Conservation (phyloP, 495 filamentous ascomycete genomes). For the Penicillium manginii region DNA sequence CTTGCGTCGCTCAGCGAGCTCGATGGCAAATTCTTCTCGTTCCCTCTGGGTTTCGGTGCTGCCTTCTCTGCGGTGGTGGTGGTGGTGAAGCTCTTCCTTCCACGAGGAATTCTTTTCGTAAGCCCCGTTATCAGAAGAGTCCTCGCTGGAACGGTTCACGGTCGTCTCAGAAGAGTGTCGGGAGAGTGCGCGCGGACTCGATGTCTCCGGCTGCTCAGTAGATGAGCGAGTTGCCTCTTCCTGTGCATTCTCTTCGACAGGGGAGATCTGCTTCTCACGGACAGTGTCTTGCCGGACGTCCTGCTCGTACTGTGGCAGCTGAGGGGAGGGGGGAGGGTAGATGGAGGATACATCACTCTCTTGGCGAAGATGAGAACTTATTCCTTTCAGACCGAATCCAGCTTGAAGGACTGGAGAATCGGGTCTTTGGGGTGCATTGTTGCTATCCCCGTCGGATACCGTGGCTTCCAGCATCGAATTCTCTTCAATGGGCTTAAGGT, state of each 20-base stretch:
- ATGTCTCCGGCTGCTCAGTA: slow-evolving; percentile 10
- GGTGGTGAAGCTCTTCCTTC: slow-evolving; percentile 34
- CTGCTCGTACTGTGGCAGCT: slow-evolving; percentile 22
- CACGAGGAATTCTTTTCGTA: slow-evolving; percentile 38
- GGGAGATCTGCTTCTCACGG: slow-evolving; percentile 1
- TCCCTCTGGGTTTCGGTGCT: slow-evolving; percentile 68
- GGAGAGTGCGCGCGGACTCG: slow-evolving; percentile 16
- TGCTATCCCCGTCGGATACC: slow-evolving; percentile 3
- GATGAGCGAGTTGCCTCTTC: slow-evolving; percentile 7
- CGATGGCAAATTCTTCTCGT: slow-evolving; percentile 76
- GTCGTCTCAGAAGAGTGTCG: slow-evolving; percentile 15
- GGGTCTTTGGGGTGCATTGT: slow-evolving; percentile 40
- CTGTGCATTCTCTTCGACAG: neutral
- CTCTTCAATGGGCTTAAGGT: slow-evolving; percentile 50
- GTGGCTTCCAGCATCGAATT: slow-evolving; percentile 24
- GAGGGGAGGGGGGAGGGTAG: slow-evolving; percentile 57
- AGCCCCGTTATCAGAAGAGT: slow-evolving; percentile 21
- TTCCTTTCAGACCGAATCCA: slow-evolving; percentile 64
- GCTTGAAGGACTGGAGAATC: slow-evolving; percentile 82
- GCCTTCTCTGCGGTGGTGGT: slow-evolving; percentile 52
- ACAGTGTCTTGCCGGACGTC: neutral
- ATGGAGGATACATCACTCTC: slow-evolving; percentile 83
- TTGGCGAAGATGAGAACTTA: slow-evolving; percentile 78
- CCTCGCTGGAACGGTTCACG: slow-evolving; percentile 21
- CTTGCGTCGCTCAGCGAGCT: slow-evolving; percentile 75